Percentiles rank a stretch among this genome's conserved stretches.
These are phyloP conservation scores for Paecilomyces fulvus DNA, from an alignment of 2,329 filamentous ascomycete genomes.

Conservation along the genomic window DNA sequence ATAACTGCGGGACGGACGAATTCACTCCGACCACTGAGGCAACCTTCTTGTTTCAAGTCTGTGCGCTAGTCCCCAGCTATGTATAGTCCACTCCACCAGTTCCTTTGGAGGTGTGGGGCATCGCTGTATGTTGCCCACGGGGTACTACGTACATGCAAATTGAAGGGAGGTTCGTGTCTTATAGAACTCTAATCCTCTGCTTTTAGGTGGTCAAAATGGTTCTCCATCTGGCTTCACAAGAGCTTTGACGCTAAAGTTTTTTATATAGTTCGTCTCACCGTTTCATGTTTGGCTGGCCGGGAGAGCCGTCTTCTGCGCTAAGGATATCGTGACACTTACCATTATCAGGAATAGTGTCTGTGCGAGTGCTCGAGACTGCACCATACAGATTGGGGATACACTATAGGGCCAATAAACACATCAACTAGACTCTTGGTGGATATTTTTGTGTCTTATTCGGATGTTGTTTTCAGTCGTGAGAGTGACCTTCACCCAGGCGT, in stretches of 20 bases:
- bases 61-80: background rate
- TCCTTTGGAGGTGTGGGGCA: background rate
- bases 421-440: background rate
- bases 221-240: background rate
- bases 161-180: background rate
- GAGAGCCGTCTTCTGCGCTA: background rate
- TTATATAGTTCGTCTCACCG: background rate
- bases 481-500: background rate
- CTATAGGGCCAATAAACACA: background rate
- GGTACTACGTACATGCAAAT: background rate
- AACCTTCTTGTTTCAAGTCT: background rate
- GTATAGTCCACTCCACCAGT: background rate
- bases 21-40: background rate
- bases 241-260: background rate
- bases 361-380: background rate
- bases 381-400: background rate
- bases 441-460: background rate
- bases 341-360: background rate
- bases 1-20: background rate
- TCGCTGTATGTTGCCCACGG: background rate
- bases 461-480: background rate
- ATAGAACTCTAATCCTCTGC: background rate
- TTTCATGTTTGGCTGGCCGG: background rate
- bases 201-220: background rate
- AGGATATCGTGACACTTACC: background rate